Percentiles rank a stretch among this genome's conserved stretches.
These are phyloP conservation scores for Rugosomyces carneus DNA, from an alignment of 1,284 basidiomycete genomes.

Conservation along the genomic window DNA sequence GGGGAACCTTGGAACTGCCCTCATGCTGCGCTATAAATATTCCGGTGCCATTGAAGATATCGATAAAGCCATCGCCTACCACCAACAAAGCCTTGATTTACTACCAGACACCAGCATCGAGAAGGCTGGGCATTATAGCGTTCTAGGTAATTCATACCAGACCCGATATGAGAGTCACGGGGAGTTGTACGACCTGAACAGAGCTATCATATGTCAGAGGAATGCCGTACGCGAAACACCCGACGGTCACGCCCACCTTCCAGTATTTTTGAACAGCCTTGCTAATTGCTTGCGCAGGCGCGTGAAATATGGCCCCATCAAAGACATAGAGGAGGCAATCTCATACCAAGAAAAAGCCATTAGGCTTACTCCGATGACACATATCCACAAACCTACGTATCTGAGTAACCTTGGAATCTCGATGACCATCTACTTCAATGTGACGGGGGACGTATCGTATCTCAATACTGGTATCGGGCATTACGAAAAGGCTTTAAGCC, in stretches of 20 bases:
- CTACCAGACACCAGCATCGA: neutral
- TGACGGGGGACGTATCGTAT: neutral
- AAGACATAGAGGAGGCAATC: neutral
- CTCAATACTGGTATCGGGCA: neutral
- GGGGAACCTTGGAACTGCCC: neutral
- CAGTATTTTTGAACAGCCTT: constrained; percentile 1
- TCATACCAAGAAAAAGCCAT: constrained; percentile 5
- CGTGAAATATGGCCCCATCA: neutral
- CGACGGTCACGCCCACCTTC: neutral
- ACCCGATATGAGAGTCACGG: neutral
- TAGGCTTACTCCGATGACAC: constrained; percentile 7
- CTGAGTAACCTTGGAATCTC: constrained; percentile 11
- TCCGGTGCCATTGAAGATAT: neutral
- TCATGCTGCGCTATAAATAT: neutral
- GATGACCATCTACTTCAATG: constrained; percentile 1
- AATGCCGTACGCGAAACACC: neutral
- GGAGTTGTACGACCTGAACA: constrained; percentile 3
- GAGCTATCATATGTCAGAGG: neutral
- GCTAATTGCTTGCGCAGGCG: neutral
- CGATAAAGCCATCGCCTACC: constrained; percentile 1
- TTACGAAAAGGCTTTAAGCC: constrained; percentile 5
- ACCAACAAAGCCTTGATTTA: neutral
- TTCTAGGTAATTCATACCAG: neutral
- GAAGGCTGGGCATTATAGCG: neutral
- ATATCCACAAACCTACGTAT: constrained; percentile 2